A percentile compares a stretch with the other conserved stretches of the same genome.
Evolutionary conservation across 768 basidiomycete species (phyloP).

Genomic region (Tylopilus subfusipes): DNA sequence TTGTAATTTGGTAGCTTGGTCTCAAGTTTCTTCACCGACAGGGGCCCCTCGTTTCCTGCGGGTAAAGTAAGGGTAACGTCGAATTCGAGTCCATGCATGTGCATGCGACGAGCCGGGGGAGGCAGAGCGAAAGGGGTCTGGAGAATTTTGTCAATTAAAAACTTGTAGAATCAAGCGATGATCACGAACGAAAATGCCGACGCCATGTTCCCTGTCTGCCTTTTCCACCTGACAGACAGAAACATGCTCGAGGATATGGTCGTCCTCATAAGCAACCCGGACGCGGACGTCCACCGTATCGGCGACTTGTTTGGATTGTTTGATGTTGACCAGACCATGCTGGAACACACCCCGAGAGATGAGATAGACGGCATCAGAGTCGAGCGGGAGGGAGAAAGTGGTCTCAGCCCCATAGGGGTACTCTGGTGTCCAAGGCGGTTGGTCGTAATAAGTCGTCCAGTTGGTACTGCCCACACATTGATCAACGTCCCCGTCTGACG

Average conservation of each 20-base stretch:
- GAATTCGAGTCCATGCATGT: conserved; percentile 27
- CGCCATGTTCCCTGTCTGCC: conserved; percentile 22
- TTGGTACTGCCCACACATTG: conserved; percentile 18
- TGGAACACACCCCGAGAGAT: conserved; percentile 29
- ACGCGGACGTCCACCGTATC: conserved; percentile 31
- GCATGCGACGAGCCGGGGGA: neutral
- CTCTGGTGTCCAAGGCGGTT: conserved; percentile 20
- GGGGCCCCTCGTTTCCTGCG: conserved; percentile 17
- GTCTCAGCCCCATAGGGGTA: conserved; percentile 26
- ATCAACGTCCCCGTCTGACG: conserved; percentile 1
- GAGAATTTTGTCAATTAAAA: neutral
- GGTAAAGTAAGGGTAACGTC: conserved; percentile 40
- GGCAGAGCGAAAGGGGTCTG: conserved; percentile 31
- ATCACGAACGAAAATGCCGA: conserved; percentile 34
- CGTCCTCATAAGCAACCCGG: conserved; percentile 22
- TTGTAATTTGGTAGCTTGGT: conserved; percentile 40
- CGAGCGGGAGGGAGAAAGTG: conserved; percentile 29
- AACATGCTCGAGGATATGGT: conserved; percentile 19
- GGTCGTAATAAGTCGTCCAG: conserved; percentile 25
- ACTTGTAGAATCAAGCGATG: neutral
- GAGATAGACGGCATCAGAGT: conserved; percentile 30
- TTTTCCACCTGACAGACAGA: conserved; percentile 31
- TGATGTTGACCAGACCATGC: conserved; percentile 27
- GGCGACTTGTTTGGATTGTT: conserved; percentile 26
- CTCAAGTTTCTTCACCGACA: conserved; percentile 40